Evolutionary conservation across 176 grass and related monocot genomes (phyloP), one percentile per base, ranked within the genome.

Genomic region (Oryza rufipogon): DNA sequence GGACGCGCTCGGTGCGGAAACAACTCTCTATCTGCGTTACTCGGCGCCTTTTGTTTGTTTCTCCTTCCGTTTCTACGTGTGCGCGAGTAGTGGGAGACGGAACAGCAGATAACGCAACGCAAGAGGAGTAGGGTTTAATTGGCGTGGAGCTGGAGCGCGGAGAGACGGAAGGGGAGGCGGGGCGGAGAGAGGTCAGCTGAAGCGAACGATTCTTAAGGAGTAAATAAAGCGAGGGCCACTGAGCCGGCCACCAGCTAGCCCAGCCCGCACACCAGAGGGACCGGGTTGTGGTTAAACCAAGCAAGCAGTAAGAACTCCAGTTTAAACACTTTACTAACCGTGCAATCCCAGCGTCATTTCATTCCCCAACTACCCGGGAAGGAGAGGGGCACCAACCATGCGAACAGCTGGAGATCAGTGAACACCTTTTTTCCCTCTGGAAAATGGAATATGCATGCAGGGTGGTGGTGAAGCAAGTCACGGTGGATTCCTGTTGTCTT

Each of bases 171-270:
- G 49, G 49, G 3, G 77, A 77, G 41, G 28, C 3, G 49, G 33
- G 28, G 28, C 28, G 28, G 28, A 30, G 47, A 66, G 16, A 41
- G 58, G 76, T 86, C 81, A 85, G 88, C 78, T 81, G 11, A n/a
- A 87, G 74, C 74, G 91, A 90, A 85, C 77, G 91, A 85, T 88
- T 86, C 78, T 91, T 72, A 75, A 74, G 83, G 86, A 93, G 93
- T 82, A 89, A 87, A 95, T 92, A 92, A 89, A 95, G 91, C 88
- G n/a, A 81, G 38, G 67, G 74, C 52, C 58, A 67, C 69, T 56
- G 64, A 86, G 73, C 26, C 46, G 68, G 49, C 38, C 71, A 78
- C n/a, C 68, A 69, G 23, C 63, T 46, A 42, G 34, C 69, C 73
- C 66, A 19, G 44, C 71, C 44, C 44, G 41, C 22, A 23, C 3